Conservation (phyloP, 768 basidiomycete species). For the Leccinum olivaceopallidum region DNA sequence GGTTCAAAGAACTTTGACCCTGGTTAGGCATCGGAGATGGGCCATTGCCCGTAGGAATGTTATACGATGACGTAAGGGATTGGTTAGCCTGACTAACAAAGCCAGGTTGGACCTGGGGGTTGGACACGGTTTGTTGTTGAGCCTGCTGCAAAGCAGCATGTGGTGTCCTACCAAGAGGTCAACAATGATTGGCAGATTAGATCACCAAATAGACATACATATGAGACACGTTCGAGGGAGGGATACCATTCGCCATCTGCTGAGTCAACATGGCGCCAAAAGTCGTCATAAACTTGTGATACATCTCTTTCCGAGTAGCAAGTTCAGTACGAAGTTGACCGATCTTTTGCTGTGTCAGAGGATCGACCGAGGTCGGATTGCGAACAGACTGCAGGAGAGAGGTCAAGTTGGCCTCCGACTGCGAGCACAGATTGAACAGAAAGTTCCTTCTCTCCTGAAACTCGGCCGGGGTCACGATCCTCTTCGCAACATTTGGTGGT, state of each 20-base stretch:
- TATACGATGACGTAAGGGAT: constrained; percentile 17
- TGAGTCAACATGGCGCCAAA: constrained; percentile 27
- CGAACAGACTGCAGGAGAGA: constrained; percentile 10
- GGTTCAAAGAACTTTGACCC: constrained; percentile 17
- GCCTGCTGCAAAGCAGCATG: constrained; percentile 22
- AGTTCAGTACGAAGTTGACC: constrained; percentile 22
- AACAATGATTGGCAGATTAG: constrained; percentile 1
- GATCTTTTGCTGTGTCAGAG: constrained; percentile 17
- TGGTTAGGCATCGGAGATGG: constrained; percentile 26
- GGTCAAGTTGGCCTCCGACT: constrained; percentile 16
- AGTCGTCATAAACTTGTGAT: constrained; percentile 37
- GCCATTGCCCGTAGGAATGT: constrained; percentile 17
- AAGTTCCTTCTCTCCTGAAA: constrained; percentile 24
- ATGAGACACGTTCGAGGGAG: constrained; percentile 28
- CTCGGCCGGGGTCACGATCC: constrained; percentile 20
- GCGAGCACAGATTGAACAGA: constrained; percentile 11
- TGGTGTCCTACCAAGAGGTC: constrained; percentile 15
- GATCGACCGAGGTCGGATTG: constrained; percentile 22
- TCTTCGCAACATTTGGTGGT: constrained; percentile 29
- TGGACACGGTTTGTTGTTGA: constrained; percentile 16
- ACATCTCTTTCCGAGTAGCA: constrained; percentile 39
- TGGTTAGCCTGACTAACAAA: constrained; percentile 22
- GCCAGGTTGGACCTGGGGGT: constrained; percentile 22
- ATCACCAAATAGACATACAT: constrained; percentile 32
- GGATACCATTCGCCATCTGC: constrained; percentile 26